A percentile compares a stretch with the other conserved stretches of the same genome.
Evolutionary conservation across 169 alveolate species (phyloP).

Genomic region (Cryptosporidium muris): DNA sequence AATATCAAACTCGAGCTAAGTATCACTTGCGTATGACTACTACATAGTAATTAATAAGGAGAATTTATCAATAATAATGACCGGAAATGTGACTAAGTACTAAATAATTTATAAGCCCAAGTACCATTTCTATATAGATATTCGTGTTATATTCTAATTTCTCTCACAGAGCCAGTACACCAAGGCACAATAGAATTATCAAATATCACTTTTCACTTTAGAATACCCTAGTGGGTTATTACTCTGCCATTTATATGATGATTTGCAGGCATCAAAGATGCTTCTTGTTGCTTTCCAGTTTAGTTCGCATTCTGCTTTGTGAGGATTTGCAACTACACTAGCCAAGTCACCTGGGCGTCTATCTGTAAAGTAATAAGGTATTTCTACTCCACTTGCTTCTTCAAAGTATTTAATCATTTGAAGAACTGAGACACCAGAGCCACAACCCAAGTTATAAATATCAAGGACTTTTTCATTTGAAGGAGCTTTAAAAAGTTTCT

Average conservation of each 20-base stretch:
- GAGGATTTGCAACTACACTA: conserved; percentile 85
- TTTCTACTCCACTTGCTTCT: conserved; percentile 81
- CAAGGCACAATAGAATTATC: background rate
- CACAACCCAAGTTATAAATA: conserved; percentile 89
- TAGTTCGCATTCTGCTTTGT: conserved; percentile 83
- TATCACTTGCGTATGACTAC: too few relatives aligned
- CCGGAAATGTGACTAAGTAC: too few relatives aligned
- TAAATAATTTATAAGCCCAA: too few relatives aligned
- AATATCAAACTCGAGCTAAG: too few relatives aligned
- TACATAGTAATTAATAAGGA: too few relatives aligned
- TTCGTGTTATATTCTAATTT: too few relatives aligned
- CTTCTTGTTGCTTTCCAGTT: conserved; percentile 85
- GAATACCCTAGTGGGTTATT: conserved; percentile 76
- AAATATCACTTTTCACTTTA: background rate
- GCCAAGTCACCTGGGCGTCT: conserved; percentile 92
- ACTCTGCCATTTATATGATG: conserved; percentile 77
- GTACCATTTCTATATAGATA: too few relatives aligned
- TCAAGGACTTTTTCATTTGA: conserved; percentile 72
- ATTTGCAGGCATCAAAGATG: conserved; percentile 66
- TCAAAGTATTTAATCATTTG: conserved; percentile 85
- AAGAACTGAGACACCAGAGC: conserved; percentile 86
- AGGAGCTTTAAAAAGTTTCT: conserved; percentile 50
- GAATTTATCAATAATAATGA: too few relatives aligned
- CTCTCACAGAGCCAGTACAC: too few relatives aligned
- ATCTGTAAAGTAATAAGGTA: conserved; percentile 74